phyloP scores from a whole-genome alignment of 495 filamentous ascomycete genomes.

The Tuber indicum region DNA sequence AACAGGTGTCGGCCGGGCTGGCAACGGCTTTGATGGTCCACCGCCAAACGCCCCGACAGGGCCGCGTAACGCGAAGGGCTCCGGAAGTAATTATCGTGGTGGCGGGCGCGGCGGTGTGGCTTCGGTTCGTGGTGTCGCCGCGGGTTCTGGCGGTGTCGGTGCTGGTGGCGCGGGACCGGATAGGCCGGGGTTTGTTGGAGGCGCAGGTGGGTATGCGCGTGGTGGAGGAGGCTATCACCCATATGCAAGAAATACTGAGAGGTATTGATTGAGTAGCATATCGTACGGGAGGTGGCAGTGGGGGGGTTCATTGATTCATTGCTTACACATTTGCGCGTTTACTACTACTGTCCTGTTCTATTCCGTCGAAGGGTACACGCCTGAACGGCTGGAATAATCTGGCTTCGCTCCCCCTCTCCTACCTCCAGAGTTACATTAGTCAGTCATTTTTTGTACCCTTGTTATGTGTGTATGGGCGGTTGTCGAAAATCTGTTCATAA shows the following conservation, averaged over 20 bases:
- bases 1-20: slow-evolving; percentile 34
- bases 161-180: slow-evolving; percentile 10
- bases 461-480: neutral
- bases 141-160: slow-evolving; percentile 22
- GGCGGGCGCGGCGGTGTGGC: slow-evolving; percentile 66
- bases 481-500: neutral
- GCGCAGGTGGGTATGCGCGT: slow-evolving; percentile 12
- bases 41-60: slow-evolving; percentile 93
- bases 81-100: slow-evolving; percentile 89
- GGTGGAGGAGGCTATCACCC: slow-evolving; percentile 26
- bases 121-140: slow-evolving; percentile 9
- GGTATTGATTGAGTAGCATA: slow-evolving; percentile 19
- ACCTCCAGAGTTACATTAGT: neutral
- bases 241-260: slow-evolving; percentile 36
- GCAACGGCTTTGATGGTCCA: slow-evolving; percentile 52
- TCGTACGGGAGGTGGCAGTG: neutral
- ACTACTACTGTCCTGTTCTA: neutral
- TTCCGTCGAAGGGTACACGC: neutral
- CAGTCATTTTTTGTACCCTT: neutral
- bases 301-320: neutral
- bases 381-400: neutral
- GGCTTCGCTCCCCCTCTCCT: neutral
- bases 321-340: neutral
- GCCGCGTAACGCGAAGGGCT: slow-evolving; percentile 89
- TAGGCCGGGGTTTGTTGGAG: slow-evolving; percentile 25